Percentiles rank a stretch among this genome's conserved stretches.
Evolutionary conservation across 306 rosid species (phyloP).

Genomic region (Arachis stenosperma): DNA sequence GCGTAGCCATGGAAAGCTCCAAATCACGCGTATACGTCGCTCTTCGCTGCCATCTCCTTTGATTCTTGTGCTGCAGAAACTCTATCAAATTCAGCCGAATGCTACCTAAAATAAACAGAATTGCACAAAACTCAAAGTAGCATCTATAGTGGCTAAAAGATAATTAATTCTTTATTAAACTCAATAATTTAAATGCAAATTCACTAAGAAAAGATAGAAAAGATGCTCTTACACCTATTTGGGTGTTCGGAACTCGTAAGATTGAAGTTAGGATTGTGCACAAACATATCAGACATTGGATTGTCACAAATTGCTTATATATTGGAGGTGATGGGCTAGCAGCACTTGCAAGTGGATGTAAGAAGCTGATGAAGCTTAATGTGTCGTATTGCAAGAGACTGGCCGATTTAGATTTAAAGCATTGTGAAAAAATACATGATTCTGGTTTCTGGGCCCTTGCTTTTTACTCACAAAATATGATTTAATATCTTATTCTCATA

Average conservation of each 20-base stretch:
- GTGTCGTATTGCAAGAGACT: constrained; percentile 70
- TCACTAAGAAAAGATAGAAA: too few relatives aligned
- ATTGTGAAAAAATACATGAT: constrained; percentile 62
- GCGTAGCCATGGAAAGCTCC: too few relatives aligned
- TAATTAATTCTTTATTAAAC: too few relatives aligned
- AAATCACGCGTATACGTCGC: too few relatives aligned
- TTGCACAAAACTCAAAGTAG: too few relatives aligned
- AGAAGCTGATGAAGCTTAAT: constrained; percentile 57
- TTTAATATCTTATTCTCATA: too few relatives aligned
- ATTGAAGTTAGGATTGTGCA: constrained; percentile 72
- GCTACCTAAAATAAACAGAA: too few relatives aligned
- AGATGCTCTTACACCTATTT: constrained; percentile 41
- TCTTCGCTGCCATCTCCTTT: too few relatives aligned
- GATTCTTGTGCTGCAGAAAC: too few relatives aligned
- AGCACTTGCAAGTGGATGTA: constrained; percentile 60
- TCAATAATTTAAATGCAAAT: too few relatives aligned
- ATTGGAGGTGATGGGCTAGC: constrained; percentile 68
- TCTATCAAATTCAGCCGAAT: too few relatives aligned
- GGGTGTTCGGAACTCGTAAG: constrained; percentile 53
- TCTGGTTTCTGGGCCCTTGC: constrained; percentile 66
- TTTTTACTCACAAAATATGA: constrained; percentile 52
- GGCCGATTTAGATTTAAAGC: constrained; percentile 63
- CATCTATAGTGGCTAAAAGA: too few relatives aligned
- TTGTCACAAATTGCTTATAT: constrained; percentile 56
- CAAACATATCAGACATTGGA: constrained; percentile 68